Conservation (phyloP, 164 flowering plant genomes). For the Amborella trichopoda region DNA sequence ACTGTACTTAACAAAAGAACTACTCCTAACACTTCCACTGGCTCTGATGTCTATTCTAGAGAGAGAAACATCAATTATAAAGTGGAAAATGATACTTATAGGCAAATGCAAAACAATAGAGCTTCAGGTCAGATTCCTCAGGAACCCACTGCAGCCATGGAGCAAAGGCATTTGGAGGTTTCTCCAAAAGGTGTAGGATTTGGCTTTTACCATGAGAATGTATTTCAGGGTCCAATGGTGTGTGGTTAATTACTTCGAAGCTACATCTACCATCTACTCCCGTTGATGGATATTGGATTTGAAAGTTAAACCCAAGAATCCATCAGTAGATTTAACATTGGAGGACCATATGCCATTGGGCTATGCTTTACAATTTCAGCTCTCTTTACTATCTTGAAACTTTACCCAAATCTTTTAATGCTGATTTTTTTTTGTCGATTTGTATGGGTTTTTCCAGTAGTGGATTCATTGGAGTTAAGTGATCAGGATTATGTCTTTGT, state of each 20-base stretch:
- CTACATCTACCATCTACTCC: no score
- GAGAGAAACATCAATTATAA: constrained; percentile 13
- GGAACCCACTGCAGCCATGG: constrained; percentile 20
- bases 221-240: no score
- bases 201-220: no score
- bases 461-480: constrained; percentile 59
- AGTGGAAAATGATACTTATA: constrained; percentile 21
- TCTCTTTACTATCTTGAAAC: background rate
- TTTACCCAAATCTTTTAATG: background rate
- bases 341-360: no score
- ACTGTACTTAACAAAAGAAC: constrained; percentile 24
- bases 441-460: constrained; percentile 25
- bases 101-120: constrained; percentile 12
- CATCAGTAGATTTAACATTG: no score
- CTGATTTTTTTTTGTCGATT: constrained; percentile 1
- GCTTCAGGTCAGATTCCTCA: constrained; percentile 23
- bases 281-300: no score
- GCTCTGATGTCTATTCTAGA: constrained; percentile 24
- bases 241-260: no score
- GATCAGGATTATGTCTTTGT: constrained; percentile 95
- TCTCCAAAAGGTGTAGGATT: constrained; percentile 41
- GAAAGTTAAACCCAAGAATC: no score
- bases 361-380: background rate
- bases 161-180: constrained; percentile 21
- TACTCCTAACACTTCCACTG: constrained; percentile 19